phyloP scores from a whole-genome alignment of 306 rosid species.

The Astragalus glycyphyllos region DNA sequence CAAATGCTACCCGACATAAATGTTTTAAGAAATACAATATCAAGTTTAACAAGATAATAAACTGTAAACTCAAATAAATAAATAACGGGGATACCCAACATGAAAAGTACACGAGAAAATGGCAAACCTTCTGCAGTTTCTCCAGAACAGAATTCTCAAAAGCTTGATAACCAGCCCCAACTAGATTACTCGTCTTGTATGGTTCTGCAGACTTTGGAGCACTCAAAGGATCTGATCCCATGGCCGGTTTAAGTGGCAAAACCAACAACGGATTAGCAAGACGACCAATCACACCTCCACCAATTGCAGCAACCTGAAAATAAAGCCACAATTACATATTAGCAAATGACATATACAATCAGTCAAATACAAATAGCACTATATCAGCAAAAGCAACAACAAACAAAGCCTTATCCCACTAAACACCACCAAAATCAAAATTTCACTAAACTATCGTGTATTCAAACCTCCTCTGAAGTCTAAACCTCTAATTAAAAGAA shows the following conservation, averaged over 20 bases:
- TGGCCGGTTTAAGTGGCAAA: conserved; percentile 72
- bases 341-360: conserved; percentile 3
- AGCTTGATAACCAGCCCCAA: conserved; percentile 80
- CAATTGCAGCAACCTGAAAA: conserved; percentile 66
- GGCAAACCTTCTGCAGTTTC: too few species aligned
- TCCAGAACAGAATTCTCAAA: conserved; percentile 47
- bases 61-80: too few species aligned
- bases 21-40: neutral
- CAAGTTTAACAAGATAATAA: neutral
- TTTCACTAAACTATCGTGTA: neutral
- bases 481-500: too few species aligned
- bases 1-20: too few species aligned
- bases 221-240: conserved; percentile 50
- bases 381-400: neutral
- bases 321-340: conserved; percentile 28
- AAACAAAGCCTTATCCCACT: neutral
- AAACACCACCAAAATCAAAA: neutral
- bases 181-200: conserved; percentile 56
- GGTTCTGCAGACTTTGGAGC: conserved; percentile 54
- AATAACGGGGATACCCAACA: too few species aligned
- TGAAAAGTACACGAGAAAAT: too few species aligned
- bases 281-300: conserved; percentile 65
- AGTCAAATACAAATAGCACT: conserved; percentile 1
- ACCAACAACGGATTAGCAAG: conserved; percentile 83
- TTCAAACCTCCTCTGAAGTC: neutral